Evolutionary conservation across 2,329 filamentous ascomycete genomes (phyloP), one percentile per base, ranked within the genome.

Genomic region (Sphaceloma murrayae): DNA sequence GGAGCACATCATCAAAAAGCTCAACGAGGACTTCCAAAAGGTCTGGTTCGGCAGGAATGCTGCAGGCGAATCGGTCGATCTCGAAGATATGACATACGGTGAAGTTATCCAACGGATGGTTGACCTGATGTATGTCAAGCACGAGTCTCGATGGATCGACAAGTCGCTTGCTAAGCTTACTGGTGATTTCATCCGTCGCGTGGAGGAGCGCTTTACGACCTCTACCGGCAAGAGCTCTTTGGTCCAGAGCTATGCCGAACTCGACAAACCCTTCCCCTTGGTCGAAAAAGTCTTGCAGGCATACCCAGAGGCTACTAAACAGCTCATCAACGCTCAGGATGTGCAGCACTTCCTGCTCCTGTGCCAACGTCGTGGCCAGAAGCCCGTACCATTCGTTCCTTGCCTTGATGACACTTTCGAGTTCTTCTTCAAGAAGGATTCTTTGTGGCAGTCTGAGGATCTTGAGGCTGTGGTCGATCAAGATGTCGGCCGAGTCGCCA

Each of bases 391-490:
- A 1, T 98, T 98, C 61, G 88, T 98, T 21, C 91, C 91, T 4
- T 74, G 83, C n/a, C 74, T 98, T 16, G 91, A 98, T 56, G 87
- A 94, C 51, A 94, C 89, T 61, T 98, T 98, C 54, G 91, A 98
- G 62, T 94, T 93, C 68, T 98, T 86, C 72, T 98, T 98, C 81
- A 98, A 98, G 79, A 98, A 98, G 72, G 91, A 98, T 64, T 98
- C 91, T 1, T 75, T 98, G 5, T 98, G 91, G 91, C 91, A 98
- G 67, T 96, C 91, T 1, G 91, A 98, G 66, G 91, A 98, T 58
- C 73, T 98, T 8, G 89, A 93, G 58, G 91, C 91, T 44, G 88
- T 98, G 47, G 88, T 95, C 49, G 89, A 75, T 54, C 91, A 96
- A 66, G 93, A 98, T 60, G 91, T 98, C 48, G 88, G 86, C 51